A percentile compares a stretch with the other conserved stretches of the same genome.
These are phyloP conservation scores for Chenopodium album DNA, from an alignment of 148 eudicot genomes.

Conservation along the genomic window DNA sequence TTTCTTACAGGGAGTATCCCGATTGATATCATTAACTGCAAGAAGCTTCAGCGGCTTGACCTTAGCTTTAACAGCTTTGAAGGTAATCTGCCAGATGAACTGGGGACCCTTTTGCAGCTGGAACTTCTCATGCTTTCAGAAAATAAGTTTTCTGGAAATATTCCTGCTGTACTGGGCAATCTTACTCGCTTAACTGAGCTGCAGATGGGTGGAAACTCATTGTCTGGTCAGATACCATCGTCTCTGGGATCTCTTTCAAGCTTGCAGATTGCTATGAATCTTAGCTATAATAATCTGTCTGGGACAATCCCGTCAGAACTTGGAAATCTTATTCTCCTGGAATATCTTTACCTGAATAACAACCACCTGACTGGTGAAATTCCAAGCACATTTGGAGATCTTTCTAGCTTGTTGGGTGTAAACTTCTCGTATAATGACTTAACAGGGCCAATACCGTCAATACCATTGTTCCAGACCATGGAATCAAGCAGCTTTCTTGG, in stretches of 20 bases:
- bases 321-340: slow-evolving; percentile 75
- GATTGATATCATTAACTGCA: slow-evolving; percentile 63
- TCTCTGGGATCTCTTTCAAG: slow-evolving; percentile 69
- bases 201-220: slow-evolving; percentile 80
- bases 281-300: slow-evolving; percentile 75
- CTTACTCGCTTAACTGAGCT: slow-evolving; percentile 74
- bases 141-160: slow-evolving; percentile 65
- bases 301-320: slow-evolving; percentile 80
- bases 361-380: slow-evolving; percentile 84
- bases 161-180: slow-evolving; percentile 71
- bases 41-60: slow-evolving; percentile 87
- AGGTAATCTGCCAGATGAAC: slow-evolving; percentile 54
- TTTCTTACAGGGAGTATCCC: slow-evolving; percentile 63
- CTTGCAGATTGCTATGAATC: slow-evolving; percentile 83
- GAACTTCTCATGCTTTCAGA: slow-evolving; percentile 88
- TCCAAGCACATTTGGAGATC: slow-evolving; percentile 71
- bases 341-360: slow-evolving; percentile 67
- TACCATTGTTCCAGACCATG: slow-evolving; percentile 65
- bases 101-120: slow-evolving; percentile 67
- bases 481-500: slow-evolving; percentile 62
- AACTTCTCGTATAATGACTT: slow-evolving; percentile 83
- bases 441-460: slow-evolving; percentile 73
- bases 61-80: slow-evolving; percentile 67
- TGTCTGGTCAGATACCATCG: slow-evolving; percentile 73
- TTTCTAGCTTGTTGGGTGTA: slow-evolving; percentile 75